Percentiles rank a stretch among this genome's conserved stretches.
Conservation (phyloP, 345 rosid genomes). For the Lagerstroemia speciosa region DNA sequence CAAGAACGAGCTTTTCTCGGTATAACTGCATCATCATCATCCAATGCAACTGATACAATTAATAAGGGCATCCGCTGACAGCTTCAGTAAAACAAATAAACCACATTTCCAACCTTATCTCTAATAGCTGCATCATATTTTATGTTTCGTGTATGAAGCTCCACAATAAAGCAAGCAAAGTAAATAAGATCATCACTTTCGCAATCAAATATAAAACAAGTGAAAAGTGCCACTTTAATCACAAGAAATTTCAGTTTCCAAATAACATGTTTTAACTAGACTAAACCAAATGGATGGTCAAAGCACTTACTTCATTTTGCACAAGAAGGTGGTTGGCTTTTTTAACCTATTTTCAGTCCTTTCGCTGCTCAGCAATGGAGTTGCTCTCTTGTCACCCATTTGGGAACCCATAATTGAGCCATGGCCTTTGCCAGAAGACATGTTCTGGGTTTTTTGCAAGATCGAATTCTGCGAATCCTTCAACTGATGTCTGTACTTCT, state of each 20-base stretch:
- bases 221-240: too few species aligned
- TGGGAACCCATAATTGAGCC: slow-evolving; percentile 65
- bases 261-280: not conserved
- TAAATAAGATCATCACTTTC: not conserved
- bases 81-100: not conserved
- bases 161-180: not conserved
- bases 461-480: slow-evolving; percentile 49
- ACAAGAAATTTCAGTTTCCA: too few species aligned
- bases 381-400: slow-evolving; percentile 69
- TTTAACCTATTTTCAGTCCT: slow-evolving; percentile 87
- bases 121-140: not conserved
- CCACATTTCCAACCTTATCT: not conserved
- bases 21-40: not conserved
- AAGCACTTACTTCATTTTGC: slow-evolving; percentile 89
- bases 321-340: slow-evolving; percentile 96
- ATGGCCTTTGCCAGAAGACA: slow-evolving; percentile 56
- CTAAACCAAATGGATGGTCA: not conserved
- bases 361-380: slow-evolving; percentile 63
- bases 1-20: not conserved
- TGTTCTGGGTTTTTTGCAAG: slow-evolving; percentile 45
- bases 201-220: not conserved
- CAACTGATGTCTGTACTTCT: slow-evolving; percentile 51
- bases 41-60: not conserved
- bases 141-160: not conserved
- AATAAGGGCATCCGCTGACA: not conserved